Conservation (phyloP, 1,284 basidiomycete species). For the Trichosporon sp. region DNA sequence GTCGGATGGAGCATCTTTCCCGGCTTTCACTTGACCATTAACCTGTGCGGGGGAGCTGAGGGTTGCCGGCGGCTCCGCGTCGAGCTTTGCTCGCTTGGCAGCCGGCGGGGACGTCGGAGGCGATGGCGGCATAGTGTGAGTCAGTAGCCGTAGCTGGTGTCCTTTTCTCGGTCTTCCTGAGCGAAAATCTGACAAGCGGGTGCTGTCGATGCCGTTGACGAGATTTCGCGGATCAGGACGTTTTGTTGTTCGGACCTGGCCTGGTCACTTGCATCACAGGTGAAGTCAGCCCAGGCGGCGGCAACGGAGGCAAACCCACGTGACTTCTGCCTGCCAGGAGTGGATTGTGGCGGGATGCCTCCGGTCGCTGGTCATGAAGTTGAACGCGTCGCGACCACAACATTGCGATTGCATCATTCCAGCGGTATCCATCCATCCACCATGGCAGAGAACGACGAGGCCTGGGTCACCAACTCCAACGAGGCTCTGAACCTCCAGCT, state of each 20-base stretch:
- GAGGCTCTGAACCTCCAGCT: conserved; percentile 67
- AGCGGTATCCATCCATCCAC: conserved; percentile 12
- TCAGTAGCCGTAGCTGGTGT: background rate
- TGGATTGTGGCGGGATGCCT: background rate
- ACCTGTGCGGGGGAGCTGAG: conserved; percentile 3
- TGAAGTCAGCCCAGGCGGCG: background rate
- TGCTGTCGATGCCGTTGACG: background rate
- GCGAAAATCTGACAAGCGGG: no score
- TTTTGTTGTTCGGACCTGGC: background rate
- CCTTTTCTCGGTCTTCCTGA: background rate
- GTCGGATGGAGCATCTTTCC: conserved; percentile 1
- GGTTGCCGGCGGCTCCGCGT: conserved; percentile 17
- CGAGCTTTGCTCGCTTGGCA: conserved; percentile 37
- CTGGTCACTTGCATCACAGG: background rate
- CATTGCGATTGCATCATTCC: conserved; percentile 1
- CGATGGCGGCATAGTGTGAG: conserved; percentile 16
- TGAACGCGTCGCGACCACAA: conserved; percentile 7
- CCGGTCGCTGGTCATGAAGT: background rate
- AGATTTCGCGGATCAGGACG: background rate
- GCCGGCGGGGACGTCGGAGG: conserved; percentile 38
- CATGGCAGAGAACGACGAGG: conserved; percentile 35
- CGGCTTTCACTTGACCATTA: conserved; percentile 3
- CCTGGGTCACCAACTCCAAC: conserved; percentile 60
- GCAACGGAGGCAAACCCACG: conserved; percentile 2
- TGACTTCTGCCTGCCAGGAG: background rate